These are phyloP conservation scores for Cercophora sp. DNA, from an alignment of 495 filamentous ascomycete species.

Conservation along the genomic window DNA sequence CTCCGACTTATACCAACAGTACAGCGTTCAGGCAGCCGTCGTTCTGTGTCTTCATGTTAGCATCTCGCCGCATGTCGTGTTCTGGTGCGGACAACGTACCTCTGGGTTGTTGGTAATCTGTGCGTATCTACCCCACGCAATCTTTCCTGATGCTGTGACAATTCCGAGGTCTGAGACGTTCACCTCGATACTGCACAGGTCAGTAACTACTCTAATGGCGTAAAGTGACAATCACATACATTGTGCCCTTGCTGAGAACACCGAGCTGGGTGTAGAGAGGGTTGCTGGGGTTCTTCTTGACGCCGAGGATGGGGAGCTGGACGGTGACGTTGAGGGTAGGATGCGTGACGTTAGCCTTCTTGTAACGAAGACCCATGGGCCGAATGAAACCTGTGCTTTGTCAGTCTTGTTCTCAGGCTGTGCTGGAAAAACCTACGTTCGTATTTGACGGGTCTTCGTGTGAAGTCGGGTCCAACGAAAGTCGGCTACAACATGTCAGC, in stretches of 20 bases:
- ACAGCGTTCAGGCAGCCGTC: slow-evolving; percentile 46
- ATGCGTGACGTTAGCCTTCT: slow-evolving; percentile 90
- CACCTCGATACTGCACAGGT: slow-evolving; percentile 62
- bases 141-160: slow-evolving; percentile 88
- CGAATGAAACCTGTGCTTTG: slow-evolving; percentile 32
- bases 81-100: slow-evolving; percentile 19
- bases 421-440: slow-evolving; percentile 47
- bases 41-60: slow-evolving; percentile 22
- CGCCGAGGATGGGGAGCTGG: slow-evolving; percentile 85
- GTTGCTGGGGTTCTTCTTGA: slow-evolving; percentile 98
- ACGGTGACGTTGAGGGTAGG: slow-evolving; percentile 49
- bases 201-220: background rate
- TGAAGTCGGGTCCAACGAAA: slow-evolving; percentile 84
- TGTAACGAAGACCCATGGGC: slow-evolving; percentile 83
- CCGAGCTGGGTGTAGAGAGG: slow-evolving; percentile 90
- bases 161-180: slow-evolving; percentile 92
- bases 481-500: slow-evolving; percentile 29
- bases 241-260: slow-evolving; percentile 89
- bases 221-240: slow-evolving; percentile 31
- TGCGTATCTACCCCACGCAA: slow-evolving; percentile 80
- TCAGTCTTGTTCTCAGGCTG: background rate
- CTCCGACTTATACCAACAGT: slow-evolving; percentile 32
- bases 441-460: slow-evolving; percentile 85
- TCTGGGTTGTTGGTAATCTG: slow-evolving; percentile 68
- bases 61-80: no score